Base-by-base conservation (phyloP, 2,329 filamentous ascomycete genomes). In the Sporothrix pallida region DNA sequence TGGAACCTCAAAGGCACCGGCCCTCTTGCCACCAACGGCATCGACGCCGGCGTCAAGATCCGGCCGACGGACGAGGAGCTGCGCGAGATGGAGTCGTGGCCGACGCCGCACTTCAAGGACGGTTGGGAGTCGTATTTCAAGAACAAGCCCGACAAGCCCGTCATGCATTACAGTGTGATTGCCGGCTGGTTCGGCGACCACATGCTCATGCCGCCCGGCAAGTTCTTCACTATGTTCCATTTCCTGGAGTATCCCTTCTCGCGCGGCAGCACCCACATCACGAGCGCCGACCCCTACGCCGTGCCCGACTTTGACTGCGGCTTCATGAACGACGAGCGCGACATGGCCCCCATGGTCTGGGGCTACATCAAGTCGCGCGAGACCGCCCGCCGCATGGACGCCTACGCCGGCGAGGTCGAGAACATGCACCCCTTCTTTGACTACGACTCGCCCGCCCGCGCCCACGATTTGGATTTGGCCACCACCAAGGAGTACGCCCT, bases 311-410 rank as follows among this genome's bases (percentile, higher is more conserved):
- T 95, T 78, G 92, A 95, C 80, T 88, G 91, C 0, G 92, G 92
- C 26, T 95, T 94, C 84, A 94, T 95, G 92, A 95, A 93, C 78
- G 92, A 95, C 82, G 91, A 93, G 82, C 87, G 92, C 31, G 93
- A 95, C 79, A 94, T 95, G 92, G 92, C 90, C 0, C 92, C 92
- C 9, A 93, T 93, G 90, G 91, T 95, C 6, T 94, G 92, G 92
- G 90, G 90, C 3, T 94, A 94, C 82, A 92, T 94, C 85, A 94
- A 94, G 83, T 93, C 90, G 1, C 90, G 92, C 73, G 92, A 94
- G 86, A 94, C 92, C 3, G 92, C 92, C 1, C 87, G 92, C 3
- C 89, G 92, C 76, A 94, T 94, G 92, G 87, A 91, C 37, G 89
- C 92, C 0, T 94, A 93, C 76, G 92, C 92, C 1, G 92, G 92